Base-by-base conservation (phyloP, 805 yeast species). In the Wickerhamiella sorbophila region DNA sequence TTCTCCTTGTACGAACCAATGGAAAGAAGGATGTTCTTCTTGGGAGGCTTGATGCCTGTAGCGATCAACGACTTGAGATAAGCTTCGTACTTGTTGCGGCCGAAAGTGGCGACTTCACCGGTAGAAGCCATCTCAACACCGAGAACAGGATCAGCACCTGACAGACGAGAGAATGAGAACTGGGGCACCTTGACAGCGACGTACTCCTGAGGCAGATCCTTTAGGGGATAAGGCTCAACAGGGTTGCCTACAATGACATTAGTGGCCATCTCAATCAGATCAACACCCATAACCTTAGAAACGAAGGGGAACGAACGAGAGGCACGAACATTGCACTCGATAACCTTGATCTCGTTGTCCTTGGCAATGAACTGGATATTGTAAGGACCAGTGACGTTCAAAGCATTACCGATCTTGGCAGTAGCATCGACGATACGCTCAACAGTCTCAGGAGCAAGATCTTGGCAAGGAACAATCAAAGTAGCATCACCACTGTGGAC, bases 111-210 rank as follows among this genome's bases (percentile, higher is more conserved):
- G 58, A 87, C 96, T 64, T 86, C 97, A 72, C 97, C 97, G 48
- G 97, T 88, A 24, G 96, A 88, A 16, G 97, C 95, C 97, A 88
- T 88, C 67, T 88, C 97, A 50, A 88, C 97, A 67, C 97, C 97
- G 51, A 88, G 70, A 47, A 88, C 86, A 41, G 97, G 97, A 62
- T 88, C 97, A 43, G 97, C 97, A 54, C 97, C 97, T 38, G 95
- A 83, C 52, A 88, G 72, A 63, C 97, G 78, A 24, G 96, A 81
- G 77, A 91, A 88, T 5, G 96, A 87, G 66, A 88, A 88, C 65
- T 88, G 97, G 10, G 97, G 97, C 45, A 87, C 96, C 70, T 88
- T 88, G 48, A 86, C 77, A 47, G 95, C 95, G 61, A 91, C 93
- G 66, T 86, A 88, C 61, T 88, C 88, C 55, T 79, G 85, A 45